Evolutionary conservation across 2,329 filamentous ascomycete genomes (phyloP).

Genomic region (Didymella segeticola): DNA sequence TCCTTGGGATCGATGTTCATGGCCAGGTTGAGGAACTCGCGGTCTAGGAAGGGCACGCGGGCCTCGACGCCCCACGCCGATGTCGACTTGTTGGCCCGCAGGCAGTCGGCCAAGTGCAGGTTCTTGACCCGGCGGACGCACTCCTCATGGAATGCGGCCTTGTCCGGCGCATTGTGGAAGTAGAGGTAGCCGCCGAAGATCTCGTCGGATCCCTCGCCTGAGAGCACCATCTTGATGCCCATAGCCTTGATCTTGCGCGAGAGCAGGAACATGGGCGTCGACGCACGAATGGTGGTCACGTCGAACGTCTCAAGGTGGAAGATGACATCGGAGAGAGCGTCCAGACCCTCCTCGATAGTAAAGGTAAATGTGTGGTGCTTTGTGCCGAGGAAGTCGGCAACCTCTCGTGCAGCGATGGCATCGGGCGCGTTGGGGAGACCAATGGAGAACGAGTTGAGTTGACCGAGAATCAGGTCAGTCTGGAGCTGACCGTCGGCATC

Average conservation of each 20-base stretch:
- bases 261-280: conserved; percentile 97
- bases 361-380: conserved; percentile 99
- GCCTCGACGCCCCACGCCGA: conserved; percentile 98
- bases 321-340: conserved; percentile 96
- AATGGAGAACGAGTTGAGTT: conserved; percentile 99
- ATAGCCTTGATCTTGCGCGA: conserved; percentile 99
- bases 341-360: conserved; percentile 94
- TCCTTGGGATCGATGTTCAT: conserved; percentile 96
- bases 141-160: conserved; percentile 93
- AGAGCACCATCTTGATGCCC: conserved; percentile 99
- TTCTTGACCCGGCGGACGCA: conserved; percentile 95
- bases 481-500: conserved; percentile 90
- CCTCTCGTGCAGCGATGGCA: conserved; percentile 87
- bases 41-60: conserved; percentile 96
- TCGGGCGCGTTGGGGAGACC: conserved; percentile 92
- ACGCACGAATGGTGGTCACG: conserved; percentile 97
- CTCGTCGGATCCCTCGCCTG: conserved; percentile 95
- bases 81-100: conserved; percentile 98
- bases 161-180: conserved; percentile 93
- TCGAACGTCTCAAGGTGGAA: conserved; percentile 98
- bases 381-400: conserved; percentile 95
- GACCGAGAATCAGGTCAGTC: conserved; percentile 87
- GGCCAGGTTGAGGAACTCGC: conserved; percentile 87
- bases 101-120: conserved; percentile 93
- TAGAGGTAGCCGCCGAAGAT: conserved; percentile 99